Percentiles rank a stretch among this genome's conserved stretches.
phyloP scores from a whole-genome alignment of 768 basidiomycete genomes.

The Collybia sordida region DNA sequence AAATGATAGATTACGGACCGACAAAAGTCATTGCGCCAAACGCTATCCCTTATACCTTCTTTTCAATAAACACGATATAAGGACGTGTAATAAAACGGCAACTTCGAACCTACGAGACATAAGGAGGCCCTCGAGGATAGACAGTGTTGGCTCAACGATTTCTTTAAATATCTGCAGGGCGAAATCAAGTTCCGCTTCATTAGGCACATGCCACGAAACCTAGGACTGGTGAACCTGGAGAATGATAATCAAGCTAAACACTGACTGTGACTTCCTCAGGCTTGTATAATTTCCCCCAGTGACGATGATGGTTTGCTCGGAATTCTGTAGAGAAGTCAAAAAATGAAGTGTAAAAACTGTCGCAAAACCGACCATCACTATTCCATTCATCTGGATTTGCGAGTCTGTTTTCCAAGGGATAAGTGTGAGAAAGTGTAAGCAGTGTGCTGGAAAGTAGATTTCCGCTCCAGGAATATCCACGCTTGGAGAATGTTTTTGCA shows the following conservation, averaged over 20 bases:
- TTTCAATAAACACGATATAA: constrained; percentile 34
- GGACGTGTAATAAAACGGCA: background rate
- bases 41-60: constrained; percentile 37
- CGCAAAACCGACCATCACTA: constrained; percentile 52
- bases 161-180: constrained; percentile 67
- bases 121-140: constrained; percentile 55
- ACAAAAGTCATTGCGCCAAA: constrained; percentile 88
- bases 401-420: constrained; percentile 79
- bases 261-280: constrained; percentile 68
- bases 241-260: background rate
- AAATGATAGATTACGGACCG: constrained; percentile 39
- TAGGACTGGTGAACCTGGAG: constrained; percentile 20
- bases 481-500: constrained; percentile 73
- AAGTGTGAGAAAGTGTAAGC: constrained; percentile 76
- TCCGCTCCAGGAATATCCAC: constrained; percentile 80
- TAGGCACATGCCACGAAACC: constrained; percentile 81
- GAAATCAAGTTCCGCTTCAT: constrained; percentile 69
- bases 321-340: constrained; percentile 48
- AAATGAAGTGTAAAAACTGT: too few species aligned
- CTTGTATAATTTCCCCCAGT: constrained; percentile 80
- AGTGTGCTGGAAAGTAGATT: constrained; percentile 73
- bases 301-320: constrained; percentile 61
- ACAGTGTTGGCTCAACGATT: constrained; percentile 63
- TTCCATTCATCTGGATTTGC: constrained; percentile 78
- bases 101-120: constrained; percentile 39